Base-by-base conservation (phyloP, 306 rosid genomes). In the Vicia faba region DNA sequence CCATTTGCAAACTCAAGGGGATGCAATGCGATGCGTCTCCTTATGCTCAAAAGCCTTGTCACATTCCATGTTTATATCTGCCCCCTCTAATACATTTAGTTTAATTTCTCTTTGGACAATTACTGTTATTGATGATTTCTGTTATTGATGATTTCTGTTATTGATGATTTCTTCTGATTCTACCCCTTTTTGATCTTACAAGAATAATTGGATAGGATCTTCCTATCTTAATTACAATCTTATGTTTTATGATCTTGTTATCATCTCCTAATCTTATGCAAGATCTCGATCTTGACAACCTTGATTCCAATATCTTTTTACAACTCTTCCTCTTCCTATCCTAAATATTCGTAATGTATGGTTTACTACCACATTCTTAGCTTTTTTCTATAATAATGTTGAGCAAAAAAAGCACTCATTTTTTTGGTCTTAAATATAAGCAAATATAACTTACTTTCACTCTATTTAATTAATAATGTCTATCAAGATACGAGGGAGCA, bases 341-440 rank as follows among this genome's bases (percentile, higher is more conserved):
- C 57, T 50, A 50, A 50, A 20, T 19, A 50, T 8, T 53, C 33
- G 23, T 53, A 25, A 53, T 23, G 15, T 20, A 14, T 53, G 59
- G 15, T 53, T 53, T 53, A 23, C 59, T 4, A 23, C 11, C 59
- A 20, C 29, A 54, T 54, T 66, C 11, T 49, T 26, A 45, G 18
- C 19, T 39, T 33, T n/a, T 58, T 70, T 59, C 38, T 56, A 16
- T 25, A 8, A 38, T 23, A 44, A 45, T 57, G 55, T 15, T 64
- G 53, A 33, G 38, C 8, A 33, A 33, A 31, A 31, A 33, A 7
- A 33, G 38, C 7, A 7, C 8, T 33, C 38, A 7, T 33, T 7
- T 33, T 31, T 31, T 6, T n/a, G 5, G 36, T 5, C 8, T 5
- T 31, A 31, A 31, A 31, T 31, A 31, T 31, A 31, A 31, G 36